Evolutionary conservation across 768 basidiomycete genomes (phyloP).

Genomic region (Lactifluus piperatus): DNA sequence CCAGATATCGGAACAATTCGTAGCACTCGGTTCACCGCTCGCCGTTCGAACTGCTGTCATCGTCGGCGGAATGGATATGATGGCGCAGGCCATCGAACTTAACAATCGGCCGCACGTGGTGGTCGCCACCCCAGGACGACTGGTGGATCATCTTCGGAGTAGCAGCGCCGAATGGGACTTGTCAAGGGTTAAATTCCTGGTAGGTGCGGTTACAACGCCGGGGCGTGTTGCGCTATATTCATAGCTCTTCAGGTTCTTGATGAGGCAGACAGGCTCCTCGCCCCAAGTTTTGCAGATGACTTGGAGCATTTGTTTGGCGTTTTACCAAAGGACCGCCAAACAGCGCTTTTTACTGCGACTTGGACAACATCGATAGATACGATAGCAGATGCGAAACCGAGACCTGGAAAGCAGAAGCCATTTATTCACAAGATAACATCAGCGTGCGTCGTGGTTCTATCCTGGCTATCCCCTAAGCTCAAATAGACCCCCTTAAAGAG

Average conservation of each 20-base stretch:
- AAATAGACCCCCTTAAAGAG: slow-evolving; percentile 45
- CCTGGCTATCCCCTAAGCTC: slow-evolving; percentile 1
- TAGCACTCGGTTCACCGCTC: slow-evolving; percentile 75
- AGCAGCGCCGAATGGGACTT: slow-evolving; percentile 75
- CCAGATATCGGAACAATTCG: slow-evolving; percentile 95
- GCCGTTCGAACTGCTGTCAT: slow-evolving; percentile 81
- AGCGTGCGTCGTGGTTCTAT: slow-evolving; percentile 38
- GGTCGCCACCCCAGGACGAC: slow-evolving; percentile 90
- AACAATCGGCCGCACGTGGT: slow-evolving; percentile 83
- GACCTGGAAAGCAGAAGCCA: slow-evolving; percentile 75
- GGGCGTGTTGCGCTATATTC: background rate
- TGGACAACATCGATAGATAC: slow-evolving; percentile 79
- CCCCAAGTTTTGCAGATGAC: slow-evolving; percentile 83
- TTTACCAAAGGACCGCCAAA: slow-evolving; percentile 84
- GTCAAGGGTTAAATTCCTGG: slow-evolving; percentile 77
- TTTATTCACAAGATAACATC: slow-evolving; percentile 78
- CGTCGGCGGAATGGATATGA: slow-evolving; percentile 99
- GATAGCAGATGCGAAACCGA: slow-evolving; percentile 61
- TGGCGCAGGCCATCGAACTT: slow-evolving; percentile 84
- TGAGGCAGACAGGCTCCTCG: slow-evolving; percentile 91
- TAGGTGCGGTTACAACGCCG: slow-evolving; percentile 29
- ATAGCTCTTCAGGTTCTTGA: slow-evolving; percentile 63
- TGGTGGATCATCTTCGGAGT: slow-evolving; percentile 84
- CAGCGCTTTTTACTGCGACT: slow-evolving; percentile 95
- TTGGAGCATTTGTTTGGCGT: slow-evolving; percentile 65